Conservation (phyloP, 257 asterid species). For the Solanum tarapatanum region DNA sequence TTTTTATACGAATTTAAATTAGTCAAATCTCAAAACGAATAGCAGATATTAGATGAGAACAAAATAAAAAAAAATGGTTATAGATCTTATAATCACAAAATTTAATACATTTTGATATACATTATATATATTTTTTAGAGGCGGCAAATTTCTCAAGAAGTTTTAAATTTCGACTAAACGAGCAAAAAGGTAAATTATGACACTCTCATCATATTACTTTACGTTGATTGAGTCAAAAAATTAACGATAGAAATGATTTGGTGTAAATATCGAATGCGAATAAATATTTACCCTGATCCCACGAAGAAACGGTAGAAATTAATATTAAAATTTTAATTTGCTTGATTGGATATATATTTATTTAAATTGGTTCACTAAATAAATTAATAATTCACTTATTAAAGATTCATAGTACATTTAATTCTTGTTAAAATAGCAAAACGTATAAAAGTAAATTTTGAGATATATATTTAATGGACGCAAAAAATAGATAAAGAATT, state of each 20-base stretch:
- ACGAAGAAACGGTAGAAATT: background rate
- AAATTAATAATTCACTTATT: background rate
- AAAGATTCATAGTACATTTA: background rate
- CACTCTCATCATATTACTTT: background rate
- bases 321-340: background rate
- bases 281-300: fast-evolving
- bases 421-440: background rate
- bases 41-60: background rate
- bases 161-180: background rate
- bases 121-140: too few relatives aligned
- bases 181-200: background rate
- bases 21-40: background rate
- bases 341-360: background rate
- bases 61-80: too few relatives aligned
- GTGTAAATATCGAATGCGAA: background rate
- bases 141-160: background rate
- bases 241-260: background rate
- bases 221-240: background rate
- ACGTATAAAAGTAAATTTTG: background rate
- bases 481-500: background rate
- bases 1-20: background rate
- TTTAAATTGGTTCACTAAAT: background rate
- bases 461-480: background rate
- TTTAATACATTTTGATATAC: background rate
- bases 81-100: background rate